These are phyloP conservation scores for Sporopachydermia quercuum DNA, from an alignment of 805 yeast species.

Conservation along the genomic window DNA sequence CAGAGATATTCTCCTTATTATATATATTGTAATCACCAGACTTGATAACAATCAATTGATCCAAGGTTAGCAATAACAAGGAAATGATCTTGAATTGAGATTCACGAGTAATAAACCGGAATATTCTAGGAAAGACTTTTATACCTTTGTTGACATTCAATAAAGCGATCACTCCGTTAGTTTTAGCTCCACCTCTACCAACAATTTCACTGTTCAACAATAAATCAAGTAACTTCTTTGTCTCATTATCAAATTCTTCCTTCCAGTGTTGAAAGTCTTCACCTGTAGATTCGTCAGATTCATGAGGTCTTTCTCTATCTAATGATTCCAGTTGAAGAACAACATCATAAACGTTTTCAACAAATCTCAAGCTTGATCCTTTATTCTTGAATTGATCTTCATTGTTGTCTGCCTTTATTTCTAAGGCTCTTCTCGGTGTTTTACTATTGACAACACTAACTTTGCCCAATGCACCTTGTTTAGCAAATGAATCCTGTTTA, in stretches of 20 bases:
- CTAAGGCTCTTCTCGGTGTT: slow-evolving; percentile 78
- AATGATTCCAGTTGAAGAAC: slow-evolving; percentile 68
- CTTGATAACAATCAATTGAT: slow-evolving; percentile 61
- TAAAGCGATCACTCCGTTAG: slow-evolving; percentile 30
- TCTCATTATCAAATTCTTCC: slow-evolving; percentile 13
- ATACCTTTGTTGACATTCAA: slow-evolving; percentile 77
- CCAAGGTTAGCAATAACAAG: slow-evolving; percentile 64
- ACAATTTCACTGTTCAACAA: slow-evolving; percentile 16
- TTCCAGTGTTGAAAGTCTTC: slow-evolving; percentile 19
- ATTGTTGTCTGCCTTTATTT: slow-evolving; percentile 30
- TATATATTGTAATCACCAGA: slow-evolving; percentile 68
- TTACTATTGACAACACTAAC: slow-evolving; percentile 66
- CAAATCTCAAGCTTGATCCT: slow-evolving; percentile 43
- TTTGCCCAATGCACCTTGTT: slow-evolving; percentile 83
- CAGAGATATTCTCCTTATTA: slow-evolving; percentile 20
- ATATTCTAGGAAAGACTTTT: slow-evolving; percentile 77
- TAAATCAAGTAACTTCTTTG: slow-evolving; percentile 52
- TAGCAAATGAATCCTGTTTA: slow-evolving; percentile 43
- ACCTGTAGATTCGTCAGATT: slow-evolving; percentile 19
- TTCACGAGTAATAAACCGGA: slow-evolving; percentile 64
- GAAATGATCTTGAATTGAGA: slow-evolving; percentile 68
- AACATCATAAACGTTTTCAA: slow-evolving; percentile 67
- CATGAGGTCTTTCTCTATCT: slow-evolving; percentile 41
- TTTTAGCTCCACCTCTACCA: slow-evolving; percentile 1
- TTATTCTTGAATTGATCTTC: slow-evolving; percentile 17